Evolutionary conservation across 2,329 filamentous ascomycete genomes (phyloP).

Genomic region (Venturia nashicola): DNA sequence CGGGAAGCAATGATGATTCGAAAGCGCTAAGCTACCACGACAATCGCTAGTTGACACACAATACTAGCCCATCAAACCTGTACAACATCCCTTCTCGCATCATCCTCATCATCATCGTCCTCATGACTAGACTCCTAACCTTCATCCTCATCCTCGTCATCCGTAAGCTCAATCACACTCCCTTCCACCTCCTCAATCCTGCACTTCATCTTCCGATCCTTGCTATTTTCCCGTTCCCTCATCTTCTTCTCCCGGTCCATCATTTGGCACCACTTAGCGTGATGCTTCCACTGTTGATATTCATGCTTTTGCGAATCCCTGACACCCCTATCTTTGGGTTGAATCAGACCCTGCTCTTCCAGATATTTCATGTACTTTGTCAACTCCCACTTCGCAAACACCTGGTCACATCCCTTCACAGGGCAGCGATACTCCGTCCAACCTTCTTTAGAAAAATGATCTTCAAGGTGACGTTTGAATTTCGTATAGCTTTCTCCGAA

Average conservation of each 20-base stretch:
- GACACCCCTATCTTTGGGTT: not conserved
- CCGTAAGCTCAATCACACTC: not conserved
- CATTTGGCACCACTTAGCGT: not conserved
- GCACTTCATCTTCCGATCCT: too few species aligned
- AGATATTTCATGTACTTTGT: not conserved
- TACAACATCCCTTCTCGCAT: too few species aligned
- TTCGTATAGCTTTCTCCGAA: not conserved
- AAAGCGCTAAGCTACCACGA: too few species aligned
- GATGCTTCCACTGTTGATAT: not conserved
- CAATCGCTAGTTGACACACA: too few species aligned
- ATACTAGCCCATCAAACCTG: too few species aligned
- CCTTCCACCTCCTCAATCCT: not conserved
- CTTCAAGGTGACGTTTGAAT: not conserved
- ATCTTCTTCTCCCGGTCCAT: too few species aligned
- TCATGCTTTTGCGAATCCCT: not conserved
- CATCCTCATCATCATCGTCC: not conserved
- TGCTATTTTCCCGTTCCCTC: too few species aligned
- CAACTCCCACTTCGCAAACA: not conserved
- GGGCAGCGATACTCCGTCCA: not conserved
- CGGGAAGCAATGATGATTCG: too few species aligned
- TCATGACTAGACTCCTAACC: not conserved
- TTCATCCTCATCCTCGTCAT: not conserved
- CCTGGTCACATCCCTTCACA: not conserved
- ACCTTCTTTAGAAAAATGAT: not conserved
- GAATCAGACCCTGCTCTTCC: not conserved